A percentile compares a stretch with the other conserved stretches of the same genome.
Conservation (phyloP, 1,139 yeast genomes). For the Blastobotrys ciferrii region DNA sequence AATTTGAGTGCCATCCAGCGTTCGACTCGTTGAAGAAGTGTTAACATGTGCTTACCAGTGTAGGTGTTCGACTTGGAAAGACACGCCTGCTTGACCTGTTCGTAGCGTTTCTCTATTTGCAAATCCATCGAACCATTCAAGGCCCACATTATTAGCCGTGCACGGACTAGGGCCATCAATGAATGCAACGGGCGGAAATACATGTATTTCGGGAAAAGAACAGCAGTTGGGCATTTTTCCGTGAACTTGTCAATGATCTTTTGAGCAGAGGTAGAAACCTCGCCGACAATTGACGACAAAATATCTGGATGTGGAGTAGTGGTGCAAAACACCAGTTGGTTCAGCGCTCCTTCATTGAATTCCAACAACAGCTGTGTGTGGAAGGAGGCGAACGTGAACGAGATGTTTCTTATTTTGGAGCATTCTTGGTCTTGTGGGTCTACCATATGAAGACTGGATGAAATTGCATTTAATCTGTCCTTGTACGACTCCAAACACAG, state of each 20-base stretch:
- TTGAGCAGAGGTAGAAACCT: conserved; percentile 2
- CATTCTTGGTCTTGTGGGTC: neutral
- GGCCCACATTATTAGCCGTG: conserved; percentile 24
- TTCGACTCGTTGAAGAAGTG: neutral
- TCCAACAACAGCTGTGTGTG: conserved; percentile 8
- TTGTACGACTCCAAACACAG: conserved; percentile 1
- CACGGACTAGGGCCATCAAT: conserved; percentile 36
- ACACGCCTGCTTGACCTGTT: conserved; percentile 18
- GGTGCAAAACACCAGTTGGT: conserved; percentile 6
- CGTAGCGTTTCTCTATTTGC: conserved; percentile 18
- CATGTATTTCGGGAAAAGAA: conserved; percentile 50
- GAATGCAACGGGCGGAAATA: conserved; percentile 59
- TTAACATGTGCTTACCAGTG: conserved; percentile 5
- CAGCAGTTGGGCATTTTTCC: conserved; percentile 18
- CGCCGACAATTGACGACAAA: neutral
- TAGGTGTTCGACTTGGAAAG: conserved; percentile 2
- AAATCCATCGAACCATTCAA: conserved; percentile 18
- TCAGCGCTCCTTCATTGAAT: conserved; percentile 9
- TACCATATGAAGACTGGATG: neutral
- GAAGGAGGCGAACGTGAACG: neutral
- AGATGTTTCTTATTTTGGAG: neutral
- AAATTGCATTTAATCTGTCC: neutral
- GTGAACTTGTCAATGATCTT: conserved; percentile 9
- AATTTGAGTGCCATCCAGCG: neutral
- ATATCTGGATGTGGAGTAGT: neutral